Evolutionary conservation across 2,329 filamentous ascomycete species (phyloP).

Genomic region (Penicillium olsonii): DNA sequence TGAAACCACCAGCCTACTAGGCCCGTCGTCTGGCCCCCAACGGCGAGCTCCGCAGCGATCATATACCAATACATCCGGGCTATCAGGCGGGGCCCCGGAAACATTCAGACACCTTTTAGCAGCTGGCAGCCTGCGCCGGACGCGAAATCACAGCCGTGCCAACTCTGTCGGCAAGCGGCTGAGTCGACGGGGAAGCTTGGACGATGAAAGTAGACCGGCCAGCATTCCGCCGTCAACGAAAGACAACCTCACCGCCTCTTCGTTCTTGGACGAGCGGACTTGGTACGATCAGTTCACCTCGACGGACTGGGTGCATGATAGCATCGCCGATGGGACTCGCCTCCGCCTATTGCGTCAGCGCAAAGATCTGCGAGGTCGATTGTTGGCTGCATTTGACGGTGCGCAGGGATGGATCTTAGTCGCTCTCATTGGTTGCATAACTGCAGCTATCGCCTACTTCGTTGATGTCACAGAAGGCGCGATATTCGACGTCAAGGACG

Average conservation of each 20-base stretch:
- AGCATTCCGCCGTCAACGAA: constrained; percentile 47
- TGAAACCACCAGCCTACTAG: constrained; percentile 41
- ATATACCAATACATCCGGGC: constrained; percentile 38
- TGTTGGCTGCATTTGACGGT: constrained; percentile 77
- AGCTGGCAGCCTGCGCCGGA: constrained; percentile 40
- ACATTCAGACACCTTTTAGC: constrained; percentile 37
- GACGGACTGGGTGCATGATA: constrained; percentile 97
- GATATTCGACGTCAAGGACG: constrained; percentile 88
- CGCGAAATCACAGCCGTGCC: constrained; percentile 51
- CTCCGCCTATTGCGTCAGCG: constrained; percentile 78
- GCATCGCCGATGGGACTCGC: constrained; percentile 89
- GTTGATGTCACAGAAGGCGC: constrained; percentile 84
- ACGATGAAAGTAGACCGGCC: constrained; percentile 43
- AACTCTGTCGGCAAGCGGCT: constrained; percentile 55
- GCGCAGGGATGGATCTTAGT: constrained; percentile 94
- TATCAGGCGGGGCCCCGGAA: constrained; percentile 37
- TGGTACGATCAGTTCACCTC: constrained; percentile 99
- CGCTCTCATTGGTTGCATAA: constrained; percentile 81
- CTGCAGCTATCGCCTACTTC: constrained; percentile 81
- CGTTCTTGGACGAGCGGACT: constrained; percentile 79
- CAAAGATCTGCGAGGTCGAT: constrained; percentile 80
- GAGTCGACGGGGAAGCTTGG: constrained; percentile 57
- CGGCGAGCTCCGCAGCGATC: constrained; percentile 33
- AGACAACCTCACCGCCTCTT: constrained; percentile 56
- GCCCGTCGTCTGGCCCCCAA: constrained; percentile 15